Conservation (phyloP, 116 monocot species). For the Zostera marina region DNA sequence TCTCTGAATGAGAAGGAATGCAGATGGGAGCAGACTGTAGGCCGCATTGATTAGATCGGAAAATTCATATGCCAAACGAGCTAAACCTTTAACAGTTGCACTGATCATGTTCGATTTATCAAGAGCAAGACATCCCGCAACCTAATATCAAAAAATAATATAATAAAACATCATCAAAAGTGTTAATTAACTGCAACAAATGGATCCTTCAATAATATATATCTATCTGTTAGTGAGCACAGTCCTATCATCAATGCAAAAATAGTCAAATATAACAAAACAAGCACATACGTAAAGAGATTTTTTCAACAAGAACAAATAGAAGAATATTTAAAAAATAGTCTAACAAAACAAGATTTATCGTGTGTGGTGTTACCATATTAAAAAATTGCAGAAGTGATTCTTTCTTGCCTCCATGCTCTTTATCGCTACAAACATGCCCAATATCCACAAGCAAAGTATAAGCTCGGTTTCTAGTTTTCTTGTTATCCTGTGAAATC, state of each 20-base stretch:
- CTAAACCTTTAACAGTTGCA: slow-evolving; percentile 83
- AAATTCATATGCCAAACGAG: slow-evolving; percentile 90
- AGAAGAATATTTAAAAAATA: background rate
- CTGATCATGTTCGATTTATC: slow-evolving; percentile 82
- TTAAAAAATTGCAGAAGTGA: slow-evolving; percentile 54
- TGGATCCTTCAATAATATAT: background rate
- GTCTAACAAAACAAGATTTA: background rate
- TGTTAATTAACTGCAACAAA: slow-evolving; percentile 1
- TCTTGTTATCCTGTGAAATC: slow-evolving; percentile 53
- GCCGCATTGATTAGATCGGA: slow-evolving; percentile 80
- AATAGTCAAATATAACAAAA: too few relatives aligned
- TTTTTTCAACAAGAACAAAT: background rate
- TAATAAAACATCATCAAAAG: background rate
- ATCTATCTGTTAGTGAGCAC: background rate
- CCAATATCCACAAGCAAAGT: slow-evolving; percentile 86
- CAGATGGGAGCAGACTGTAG: slow-evolving; percentile 73
- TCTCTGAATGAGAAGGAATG: slow-evolving; percentile 69
- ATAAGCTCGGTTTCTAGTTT: slow-evolving; percentile 90
- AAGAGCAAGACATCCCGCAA: slow-evolving; percentile 60
- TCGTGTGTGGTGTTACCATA: too few relatives aligned
- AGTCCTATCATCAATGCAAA: background rate
- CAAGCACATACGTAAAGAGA: background rate
- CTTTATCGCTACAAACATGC: slow-evolving; percentile 73
- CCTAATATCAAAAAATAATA: slow-evolving; percentile 20
- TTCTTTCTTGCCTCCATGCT: slow-evolving; percentile 47